Evolutionary conservation across 768 basidiomycete genomes (phyloP).

Genomic region (Hericium alpestre): DNA sequence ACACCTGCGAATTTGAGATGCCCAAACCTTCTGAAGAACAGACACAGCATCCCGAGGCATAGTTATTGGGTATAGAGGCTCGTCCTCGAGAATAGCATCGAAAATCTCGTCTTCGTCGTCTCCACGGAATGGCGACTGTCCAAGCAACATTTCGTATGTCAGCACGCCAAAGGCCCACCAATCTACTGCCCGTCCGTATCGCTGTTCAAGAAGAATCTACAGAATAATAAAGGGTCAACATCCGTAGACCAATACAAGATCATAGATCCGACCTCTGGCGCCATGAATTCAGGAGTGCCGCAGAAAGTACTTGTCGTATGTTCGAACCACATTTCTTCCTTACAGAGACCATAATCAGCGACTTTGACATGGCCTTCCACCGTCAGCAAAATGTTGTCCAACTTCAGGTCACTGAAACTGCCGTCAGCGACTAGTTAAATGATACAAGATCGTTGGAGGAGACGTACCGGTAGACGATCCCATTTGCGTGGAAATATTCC

Average conservation of each 20-base stretch:
- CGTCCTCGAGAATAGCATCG: slow-evolving; percentile 97
- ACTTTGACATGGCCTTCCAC: slow-evolving; percentile 98
- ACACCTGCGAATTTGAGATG: background rate
- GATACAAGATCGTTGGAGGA: background rate
- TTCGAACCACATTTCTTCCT: slow-evolving; percentile 97
- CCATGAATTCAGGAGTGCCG: slow-evolving; percentile 99
- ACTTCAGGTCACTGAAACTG: slow-evolving; percentile 73
- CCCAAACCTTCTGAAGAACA: slow-evolving; percentile 78
- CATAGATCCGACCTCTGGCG: slow-evolving; percentile 70
- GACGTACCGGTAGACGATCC: slow-evolving; percentile 92
- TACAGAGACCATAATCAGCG: slow-evolving; percentile 97
- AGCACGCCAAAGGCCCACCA: slow-evolving; percentile 99
- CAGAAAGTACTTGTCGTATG: slow-evolving; percentile 97
- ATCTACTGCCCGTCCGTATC: slow-evolving; percentile 96
- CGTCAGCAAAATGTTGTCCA: slow-evolving; percentile 95
- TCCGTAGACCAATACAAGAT: background rate
- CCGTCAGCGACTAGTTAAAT: background rate
- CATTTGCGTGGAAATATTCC: slow-evolving; percentile 96
- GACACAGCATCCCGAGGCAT: slow-evolving; percentile 98
- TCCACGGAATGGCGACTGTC: slow-evolving; percentile 97
- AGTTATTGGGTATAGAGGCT: slow-evolving; percentile 95
- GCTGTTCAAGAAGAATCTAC: slow-evolving; percentile 97
- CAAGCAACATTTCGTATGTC: slow-evolving; percentile 97
- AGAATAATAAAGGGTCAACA: background rate
- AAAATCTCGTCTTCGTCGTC: slow-evolving; percentile 99